Conservation (phyloP, 2,329 filamentous ascomycete genomes). For the Claviceps fusiformis region DNA sequence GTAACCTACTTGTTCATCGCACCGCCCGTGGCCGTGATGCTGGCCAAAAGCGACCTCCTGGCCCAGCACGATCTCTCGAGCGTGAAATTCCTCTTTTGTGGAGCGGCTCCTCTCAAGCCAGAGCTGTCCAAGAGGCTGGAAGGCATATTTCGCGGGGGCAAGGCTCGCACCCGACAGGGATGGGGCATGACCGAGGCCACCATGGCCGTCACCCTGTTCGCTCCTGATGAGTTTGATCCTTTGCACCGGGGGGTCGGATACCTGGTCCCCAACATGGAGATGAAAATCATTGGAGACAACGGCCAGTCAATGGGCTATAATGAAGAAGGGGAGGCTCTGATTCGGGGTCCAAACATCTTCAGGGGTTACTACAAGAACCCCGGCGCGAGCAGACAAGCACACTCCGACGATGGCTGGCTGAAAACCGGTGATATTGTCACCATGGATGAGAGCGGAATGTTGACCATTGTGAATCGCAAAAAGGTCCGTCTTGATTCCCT, state of each 20-base stretch:
- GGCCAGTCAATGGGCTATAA: not conserved
- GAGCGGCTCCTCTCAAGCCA: conserved; percentile 59
- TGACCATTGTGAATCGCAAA: not conserved
- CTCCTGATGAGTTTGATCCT: conserved; percentile 30
- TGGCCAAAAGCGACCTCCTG: conserved; percentile 49
- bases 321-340: not conserved
- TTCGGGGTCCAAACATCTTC: not conserved
- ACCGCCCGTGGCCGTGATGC: conserved; percentile 63
- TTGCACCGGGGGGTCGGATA: conserved; percentile 28
- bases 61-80: conserved; percentile 55
- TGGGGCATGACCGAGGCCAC: conserved; percentile 61
- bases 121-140: conserved; percentile 52
- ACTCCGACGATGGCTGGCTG: not conserved
- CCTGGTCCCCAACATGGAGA: conserved; percentile 63
- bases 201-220: conserved; percentile 50
- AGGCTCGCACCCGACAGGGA: not conserved
- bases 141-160: conserved; percentile 16
- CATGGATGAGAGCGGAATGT: not conserved
- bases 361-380: not conserved
- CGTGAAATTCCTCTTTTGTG: conserved; percentile 53
- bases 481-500: conserved; percentile 21
- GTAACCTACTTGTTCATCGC: conserved; percentile 58
- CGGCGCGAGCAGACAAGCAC: not conserved
- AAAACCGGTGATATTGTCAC: not conserved
- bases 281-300: conserved; percentile 32